phyloP scores from a whole-genome alignment of 148 eudicot species.

The Silene latifolia region DNA sequence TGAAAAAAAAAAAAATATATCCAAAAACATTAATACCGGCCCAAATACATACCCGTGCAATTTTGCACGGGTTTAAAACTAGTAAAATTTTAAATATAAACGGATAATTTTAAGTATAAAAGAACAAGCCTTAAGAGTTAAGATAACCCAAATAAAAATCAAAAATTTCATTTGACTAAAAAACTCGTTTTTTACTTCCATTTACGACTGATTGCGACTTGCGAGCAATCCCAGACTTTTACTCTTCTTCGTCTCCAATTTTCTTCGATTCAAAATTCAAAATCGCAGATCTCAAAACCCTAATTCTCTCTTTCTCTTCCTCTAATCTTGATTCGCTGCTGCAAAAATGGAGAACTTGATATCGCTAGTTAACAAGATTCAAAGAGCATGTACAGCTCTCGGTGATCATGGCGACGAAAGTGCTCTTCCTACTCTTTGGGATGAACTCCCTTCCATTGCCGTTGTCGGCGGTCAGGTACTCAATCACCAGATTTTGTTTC shows the following conservation, averaged over 20 bases:
- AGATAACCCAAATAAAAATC: too few species aligned
- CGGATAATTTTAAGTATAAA: too few species aligned
- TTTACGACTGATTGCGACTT: neutral
- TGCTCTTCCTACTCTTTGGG: constrained; percentile 98
- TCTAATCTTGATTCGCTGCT: neutral
- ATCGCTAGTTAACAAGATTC: constrained; percentile 71
- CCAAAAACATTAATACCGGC: too few species aligned
- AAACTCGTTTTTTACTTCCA: neutral
- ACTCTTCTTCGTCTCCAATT: constrained; percentile 5
- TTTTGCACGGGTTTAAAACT: too few species aligned
- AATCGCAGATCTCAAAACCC: constrained; percentile 18
- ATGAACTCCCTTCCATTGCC: constrained; percentile 90
- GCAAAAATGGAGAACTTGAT: constrained; percentile 74
- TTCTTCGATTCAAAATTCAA: constrained; percentile 23
- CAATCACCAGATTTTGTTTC: constrained; percentile 20
- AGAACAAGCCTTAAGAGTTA: too few species aligned
- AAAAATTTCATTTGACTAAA: too few species aligned
- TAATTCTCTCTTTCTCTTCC: neutral
- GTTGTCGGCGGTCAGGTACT: constrained; percentile 99
- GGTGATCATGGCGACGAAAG: constrained; percentile 95
- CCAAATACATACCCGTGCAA: too few species aligned
- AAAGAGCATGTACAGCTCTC: constrained; percentile 92
- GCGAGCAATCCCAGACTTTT: neutral
- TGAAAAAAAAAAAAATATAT: too few species aligned
- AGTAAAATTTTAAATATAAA: too few species aligned